Evolutionary conservation across 164 flowering plant species (phyloP).

Genomic region (Vitis amurensis): DNA sequence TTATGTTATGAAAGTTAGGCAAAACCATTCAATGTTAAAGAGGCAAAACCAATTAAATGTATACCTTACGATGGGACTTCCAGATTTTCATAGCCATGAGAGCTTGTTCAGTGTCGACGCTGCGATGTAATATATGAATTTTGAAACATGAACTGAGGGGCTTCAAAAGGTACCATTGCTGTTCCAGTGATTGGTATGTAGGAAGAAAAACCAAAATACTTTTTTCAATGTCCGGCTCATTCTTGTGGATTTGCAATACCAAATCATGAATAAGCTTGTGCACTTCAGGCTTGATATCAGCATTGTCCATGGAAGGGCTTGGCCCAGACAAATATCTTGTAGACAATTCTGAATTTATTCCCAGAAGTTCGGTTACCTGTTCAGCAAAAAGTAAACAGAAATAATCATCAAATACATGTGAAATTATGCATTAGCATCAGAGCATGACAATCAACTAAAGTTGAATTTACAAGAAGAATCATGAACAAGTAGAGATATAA

Average conservation of each 20-base stretch:
- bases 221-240: slow-evolving; percentile 85
- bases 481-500: too few relatives aligned
- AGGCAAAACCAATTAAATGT: slow-evolving; percentile 1
- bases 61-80: slow-evolving; percentile 86
- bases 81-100: slow-evolving; percentile 82
- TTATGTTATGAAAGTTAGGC: too few relatives aligned
- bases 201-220: slow-evolving; percentile 96
- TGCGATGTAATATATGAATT: slow-evolving; percentile 87
- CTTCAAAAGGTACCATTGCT: slow-evolving; percentile 71
- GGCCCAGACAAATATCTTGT: slow-evolving; percentile 45
- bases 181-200: slow-evolving; percentile 79
- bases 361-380: slow-evolving; percentile 76
- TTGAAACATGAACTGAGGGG: slow-evolving; percentile 57
- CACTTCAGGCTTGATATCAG: slow-evolving; percentile 63
- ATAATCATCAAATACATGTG: slow-evolving; percentile 1
- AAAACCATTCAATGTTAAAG: not conserved
- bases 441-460: too few relatives aligned
- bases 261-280: slow-evolving; percentile 80
- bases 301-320: slow-evolving; percentile 39
- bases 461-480: not conserved
- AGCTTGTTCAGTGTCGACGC: slow-evolving; percentile 89
- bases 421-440: not conserved
- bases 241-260: slow-evolving; percentile 75
- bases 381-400: slow-evolving; percentile 6
- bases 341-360: slow-evolving; percentile 40